These are phyloP conservation scores for Acer campestre DNA, from an alignment of 345 rosid genomes.

Conservation along the genomic window DNA sequence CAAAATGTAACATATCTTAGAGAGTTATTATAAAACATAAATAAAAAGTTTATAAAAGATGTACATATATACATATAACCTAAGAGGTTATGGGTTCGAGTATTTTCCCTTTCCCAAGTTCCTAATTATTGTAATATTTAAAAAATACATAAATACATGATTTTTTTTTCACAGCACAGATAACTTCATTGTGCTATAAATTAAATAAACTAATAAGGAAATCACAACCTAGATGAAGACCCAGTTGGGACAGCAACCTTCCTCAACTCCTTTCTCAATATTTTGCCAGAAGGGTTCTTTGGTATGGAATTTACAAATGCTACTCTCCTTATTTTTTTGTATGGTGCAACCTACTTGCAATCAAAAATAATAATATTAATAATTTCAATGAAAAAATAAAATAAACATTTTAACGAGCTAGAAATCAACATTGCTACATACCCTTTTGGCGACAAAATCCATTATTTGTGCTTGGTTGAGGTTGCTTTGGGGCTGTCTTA, in stretches of 20 bases:
- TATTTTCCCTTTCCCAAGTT: too few relatives aligned
- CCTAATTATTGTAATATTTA: too few relatives aligned
- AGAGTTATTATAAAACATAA: too few relatives aligned
- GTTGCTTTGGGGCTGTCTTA: constrained; percentile 28
- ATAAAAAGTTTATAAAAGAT: too few relatives aligned
- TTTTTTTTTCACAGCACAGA: too few relatives aligned
- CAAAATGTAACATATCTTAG: too few relatives aligned
- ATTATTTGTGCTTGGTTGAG: constrained; percentile 25
- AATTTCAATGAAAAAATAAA: background rate
- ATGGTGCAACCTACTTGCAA: constrained; percentile 37
- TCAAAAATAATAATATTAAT: background rate
- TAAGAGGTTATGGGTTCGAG: too few relatives aligned
- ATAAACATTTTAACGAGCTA: background rate
- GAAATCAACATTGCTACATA: background rate
- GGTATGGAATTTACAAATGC: constrained; percentile 35
- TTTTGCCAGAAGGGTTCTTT: constrained; percentile 35
- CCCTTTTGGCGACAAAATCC: constrained; percentile 40
- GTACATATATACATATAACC: too few relatives aligned
- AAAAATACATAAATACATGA: too few relatives aligned
- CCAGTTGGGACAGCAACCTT: constrained; percentile 1
- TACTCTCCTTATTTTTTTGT: constrained; percentile 41
- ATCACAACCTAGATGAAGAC: constrained; percentile 15
- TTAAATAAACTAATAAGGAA: background rate
- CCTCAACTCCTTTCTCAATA: constrained; percentile 35
- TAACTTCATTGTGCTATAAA: too few relatives aligned